Base-by-base conservation (phyloP, 106 monocot species). In the Acorus gramineus region DNA sequence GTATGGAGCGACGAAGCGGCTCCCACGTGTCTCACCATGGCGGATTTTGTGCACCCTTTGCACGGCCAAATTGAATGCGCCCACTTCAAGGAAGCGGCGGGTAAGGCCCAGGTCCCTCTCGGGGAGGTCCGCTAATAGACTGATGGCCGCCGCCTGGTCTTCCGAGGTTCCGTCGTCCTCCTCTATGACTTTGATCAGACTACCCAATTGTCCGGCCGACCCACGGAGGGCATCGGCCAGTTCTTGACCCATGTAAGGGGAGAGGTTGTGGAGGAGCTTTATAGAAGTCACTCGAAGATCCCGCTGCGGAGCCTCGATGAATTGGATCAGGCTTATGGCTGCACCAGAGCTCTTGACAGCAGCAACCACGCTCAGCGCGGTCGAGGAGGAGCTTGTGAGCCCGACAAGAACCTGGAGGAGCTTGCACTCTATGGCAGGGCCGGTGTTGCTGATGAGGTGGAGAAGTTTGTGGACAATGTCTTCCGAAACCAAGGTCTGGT, bases 361-460 rank as follows among this genome's bases (percentile, higher is more conserved):
- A 14, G 82, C 64, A 76, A 87, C 87, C 58, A 90, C 78, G 52
- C 72, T 85, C 11, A 11, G 13, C 11, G 86, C 85, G 6, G 76
- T 83, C 44, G 64, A 66, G 4, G 74, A 9, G 63, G 87, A 87
- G 54, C 72, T 81, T 5, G 95, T 87, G 8, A 96, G 85, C 42
- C 87, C 87, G 6, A 87, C 90, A 52, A 96, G 86, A 0, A 90
- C 85, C 52, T 96, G 90, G 56, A 96, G 82, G 49, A 96, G 87
- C 61, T 87, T 82, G 78, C 82, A 84, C 65, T 78, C 87, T 47
- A 87, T 96, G 74, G 95, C 70, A 52, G 95, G 95, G 13, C 95
- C 95, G 12, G 90, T 90, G 72, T 96, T 96, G 71, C 85, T 96
- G 61, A 96, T 90, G 63, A 96, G 84, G 66, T 90, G 90, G 45